Conservation (phyloP, 441 rosid species). For the Populus hybrid region DNA sequence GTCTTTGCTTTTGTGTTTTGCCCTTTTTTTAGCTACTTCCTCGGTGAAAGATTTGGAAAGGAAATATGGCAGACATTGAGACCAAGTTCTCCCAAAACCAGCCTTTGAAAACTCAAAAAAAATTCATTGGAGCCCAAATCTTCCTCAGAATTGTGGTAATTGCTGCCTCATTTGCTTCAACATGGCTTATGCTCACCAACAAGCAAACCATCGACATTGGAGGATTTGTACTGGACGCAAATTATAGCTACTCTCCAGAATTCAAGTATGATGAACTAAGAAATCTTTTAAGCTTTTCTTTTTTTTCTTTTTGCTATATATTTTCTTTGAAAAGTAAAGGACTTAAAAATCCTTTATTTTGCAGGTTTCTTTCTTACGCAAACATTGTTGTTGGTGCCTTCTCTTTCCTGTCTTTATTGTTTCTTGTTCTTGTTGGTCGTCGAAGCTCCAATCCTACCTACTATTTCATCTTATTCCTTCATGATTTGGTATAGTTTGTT, state of each 20-base stretch:
- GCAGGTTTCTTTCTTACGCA: too few relatives aligned
- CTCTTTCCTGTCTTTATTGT: too few relatives aligned
- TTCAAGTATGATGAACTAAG: background rate
- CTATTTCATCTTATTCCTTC: too few relatives aligned
- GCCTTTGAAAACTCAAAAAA: background rate
- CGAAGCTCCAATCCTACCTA: too few relatives aligned
- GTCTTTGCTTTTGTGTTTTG: background rate
- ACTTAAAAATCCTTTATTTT: too few relatives aligned
- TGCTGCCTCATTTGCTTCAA: background rate
- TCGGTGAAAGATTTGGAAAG: background rate
- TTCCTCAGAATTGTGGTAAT: background rate
- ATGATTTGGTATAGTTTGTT: too few relatives aligned
- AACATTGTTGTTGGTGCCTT: too few relatives aligned
- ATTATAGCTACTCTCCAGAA: background rate
- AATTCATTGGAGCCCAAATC: background rate
- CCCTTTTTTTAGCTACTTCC: too few relatives aligned
- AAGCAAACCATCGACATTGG: background rate
- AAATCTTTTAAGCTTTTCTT: background rate
- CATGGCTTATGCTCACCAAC: constrained; percentile 2
- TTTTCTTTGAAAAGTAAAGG: too few relatives aligned
- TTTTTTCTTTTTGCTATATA: background rate
- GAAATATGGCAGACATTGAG: background rate
- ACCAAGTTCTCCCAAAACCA: background rate
- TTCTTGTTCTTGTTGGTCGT: too few relatives aligned
- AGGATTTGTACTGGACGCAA: background rate